Base-by-base conservation (phyloP, 768 basidiomycete genomes). In the Hortiboletus campestris region DNA sequence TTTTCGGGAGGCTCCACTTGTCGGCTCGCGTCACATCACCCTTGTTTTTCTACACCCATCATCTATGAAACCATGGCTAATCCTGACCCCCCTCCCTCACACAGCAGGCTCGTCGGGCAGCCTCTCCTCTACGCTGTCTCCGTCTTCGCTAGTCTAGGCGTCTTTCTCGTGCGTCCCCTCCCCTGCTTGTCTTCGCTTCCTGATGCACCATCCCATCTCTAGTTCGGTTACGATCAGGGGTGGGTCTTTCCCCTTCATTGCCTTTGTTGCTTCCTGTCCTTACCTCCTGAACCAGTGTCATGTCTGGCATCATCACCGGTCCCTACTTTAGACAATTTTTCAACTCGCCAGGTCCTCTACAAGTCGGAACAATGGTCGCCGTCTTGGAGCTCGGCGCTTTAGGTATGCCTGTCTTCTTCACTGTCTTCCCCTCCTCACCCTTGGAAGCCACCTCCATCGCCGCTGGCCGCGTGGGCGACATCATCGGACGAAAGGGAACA, bases 341-440 rank as follows among this genome's bases (percentile, higher is more conserved):
- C 77, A 75, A 89, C 56, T 80, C 85, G 19, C 94, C 93, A 17
- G 80, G 80, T 16, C 78, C 88, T 0, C 73, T 88, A 47, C 82
- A 88, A 64, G 72, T 94, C 22, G 94, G 93, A n/a, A 92, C 91
- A 19, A 94, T 98, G 89, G 94, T 97, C 39, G 91, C 94, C n/a
- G 87, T 95, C 6, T 76, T 96, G 34, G 94, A 98, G 72, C 80
- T 98, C 35, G 94, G 94, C 42, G 94, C 94, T 38, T 87, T 97
- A 69, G 80, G 93, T 91, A 66, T 41, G 85, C 75, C 49, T 41
- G 13, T 34, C 35, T 28, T n/a, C 19, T 41, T 9, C 22, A 31
- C 17, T 2, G 0, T 22, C 50, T 38, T 43, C 22, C 31, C 28
- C 25, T 41, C 28, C 51, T 60, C 35, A 58, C 34, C 22, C 31